Evolutionary conservation across 2,329 filamentous ascomycete genomes (phyloP).

Genomic region (Leptographium wingfieldii): DNA sequence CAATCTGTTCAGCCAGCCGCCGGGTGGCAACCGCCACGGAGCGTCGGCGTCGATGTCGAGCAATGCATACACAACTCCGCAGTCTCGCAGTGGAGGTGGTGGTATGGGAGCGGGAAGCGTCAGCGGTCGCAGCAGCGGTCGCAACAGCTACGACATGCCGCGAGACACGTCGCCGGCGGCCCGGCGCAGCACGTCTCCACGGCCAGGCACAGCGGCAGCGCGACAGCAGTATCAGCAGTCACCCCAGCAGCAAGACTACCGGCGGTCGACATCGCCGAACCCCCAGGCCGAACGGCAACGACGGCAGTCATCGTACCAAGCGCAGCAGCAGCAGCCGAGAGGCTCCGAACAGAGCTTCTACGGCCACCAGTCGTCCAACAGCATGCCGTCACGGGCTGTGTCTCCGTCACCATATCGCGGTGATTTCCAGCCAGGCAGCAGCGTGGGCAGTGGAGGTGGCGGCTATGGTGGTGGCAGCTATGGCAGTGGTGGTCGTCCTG

Average conservation of each 20-base stretch:
- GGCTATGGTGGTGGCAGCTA: background rate
- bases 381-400: conserved; percentile 28
- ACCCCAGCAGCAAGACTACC: conserved; percentile 3
- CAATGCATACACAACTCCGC: background rate
- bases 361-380: conserved; percentile 38
- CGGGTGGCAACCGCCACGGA: background rate
- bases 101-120: background rate
- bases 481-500: conserved; percentile 32
- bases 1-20: conserved; percentile 50
- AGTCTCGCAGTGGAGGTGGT: background rate
- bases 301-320: conserved; percentile 23
- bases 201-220: conserved; percentile 36
- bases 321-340: conserved; percentile 22
- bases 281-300: conserved; percentile 36
- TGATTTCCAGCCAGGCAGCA: conserved; percentile 33
- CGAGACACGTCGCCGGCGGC: conserved; percentile 48
- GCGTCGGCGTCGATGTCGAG: background rate
- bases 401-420: conserved; percentile 34
- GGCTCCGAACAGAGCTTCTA: conserved; percentile 39
- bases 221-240: conserved; percentile 5
- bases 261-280: conserved; percentile 34
- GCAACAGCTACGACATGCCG: conserved; percentile 12
- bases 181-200: conserved; percentile 49
- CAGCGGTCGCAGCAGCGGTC: conserved; percentile 9
- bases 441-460: conserved; percentile 22